Base-by-base conservation (phyloP, 2,329 filamentous ascomycete genomes). In the Fusarium concolor region DNA sequence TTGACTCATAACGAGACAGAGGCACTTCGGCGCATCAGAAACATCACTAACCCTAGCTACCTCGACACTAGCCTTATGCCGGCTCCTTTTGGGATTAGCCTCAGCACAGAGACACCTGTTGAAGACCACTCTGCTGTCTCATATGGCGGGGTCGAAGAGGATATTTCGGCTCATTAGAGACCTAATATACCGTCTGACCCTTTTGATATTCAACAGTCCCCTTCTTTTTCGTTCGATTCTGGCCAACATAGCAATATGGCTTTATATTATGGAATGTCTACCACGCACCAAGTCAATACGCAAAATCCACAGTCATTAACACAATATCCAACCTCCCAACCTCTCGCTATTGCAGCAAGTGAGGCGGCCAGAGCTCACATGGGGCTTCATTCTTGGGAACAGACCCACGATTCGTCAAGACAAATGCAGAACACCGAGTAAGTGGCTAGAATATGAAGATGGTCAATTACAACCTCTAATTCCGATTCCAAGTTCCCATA, bases 101-200 rank as follows among this genome's bases (percentile, higher is more conserved):
- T 5, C 11, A 50, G 28, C 44, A 35, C 35, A 8, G 20, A 50
- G 20, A 11, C 35, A 17, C 14, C 20, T 24, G 5, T 5, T 26
- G 18, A 14, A 15, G 35, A 49, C 10, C n/a, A 31, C 11, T 33
- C 44, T 20, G 35, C 9, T 35, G 28, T 22, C 17, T 26, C 33
- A 28, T 5, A 5, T 28, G 22, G 10, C 5, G 20, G 28, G 18
- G 31, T 26, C n/a, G 43, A 14, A 10, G 46, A 26, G 22, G 45
- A 20, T 56, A 12, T 42, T 41, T 20, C 29, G n/a, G 35, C 35
- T 41, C 26, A 14, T 56, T 56, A 50, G 44, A 50, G 53, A 20
- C 28, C 45, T 33, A 24, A 49, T 39, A 55, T 24, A 20, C 28
- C 26, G 4, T 26, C 52, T 12, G 22, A 15, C 20, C 26, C 43